These are phyloP conservation scores for Calendula officinalis DNA, from an alignment of 129 eudicot species.

Conservation along the genomic window DNA sequence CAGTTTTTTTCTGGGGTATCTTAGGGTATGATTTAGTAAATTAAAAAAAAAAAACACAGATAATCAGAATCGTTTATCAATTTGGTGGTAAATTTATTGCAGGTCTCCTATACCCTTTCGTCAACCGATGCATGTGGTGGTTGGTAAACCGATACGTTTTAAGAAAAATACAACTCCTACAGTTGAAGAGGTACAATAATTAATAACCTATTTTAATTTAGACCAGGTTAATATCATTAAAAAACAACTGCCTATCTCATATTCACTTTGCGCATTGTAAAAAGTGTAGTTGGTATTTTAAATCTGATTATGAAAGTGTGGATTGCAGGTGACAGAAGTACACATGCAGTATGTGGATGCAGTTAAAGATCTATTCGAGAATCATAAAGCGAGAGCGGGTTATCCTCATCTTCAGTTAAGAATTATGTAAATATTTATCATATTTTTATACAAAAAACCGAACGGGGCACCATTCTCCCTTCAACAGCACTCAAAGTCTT, in stretches of 20 bases:
- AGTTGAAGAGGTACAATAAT: slow-evolving; percentile 65
- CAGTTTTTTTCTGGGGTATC: slow-evolving; percentile 85
- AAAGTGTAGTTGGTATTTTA: background rate
- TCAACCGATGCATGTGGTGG: slow-evolving; percentile 84
- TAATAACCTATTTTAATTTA: background rate
- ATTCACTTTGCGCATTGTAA: too few relatives aligned
- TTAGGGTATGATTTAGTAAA: slow-evolving; percentile 59
- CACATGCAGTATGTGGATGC: slow-evolving; percentile 71
- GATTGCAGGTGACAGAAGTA: slow-evolving; percentile 58
- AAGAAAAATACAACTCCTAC: slow-evolving; percentile 66
- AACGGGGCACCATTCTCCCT: background rate
- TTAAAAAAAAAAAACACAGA: background rate
- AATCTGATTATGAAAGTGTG: background rate
- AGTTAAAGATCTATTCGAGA: slow-evolving; percentile 65
- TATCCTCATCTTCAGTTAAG: slow-evolving; percentile 53
- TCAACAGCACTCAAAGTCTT: background rate
- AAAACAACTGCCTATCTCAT: too few relatives aligned
- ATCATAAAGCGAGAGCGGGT: slow-evolving; percentile 73
- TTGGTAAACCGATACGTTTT: slow-evolving; percentile 75
- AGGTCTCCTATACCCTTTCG: slow-evolving; percentile 78
- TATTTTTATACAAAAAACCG: background rate
- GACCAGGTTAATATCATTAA: background rate
- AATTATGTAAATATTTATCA: slow-evolving; percentile 35
- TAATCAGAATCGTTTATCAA: background rate
- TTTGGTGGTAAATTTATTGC: slow-evolving; percentile 18